These are phyloP conservation scores for Thyridium curvatum DNA, from an alignment of 2,329 filamentous ascomycete species.

Conservation along the genomic window DNA sequence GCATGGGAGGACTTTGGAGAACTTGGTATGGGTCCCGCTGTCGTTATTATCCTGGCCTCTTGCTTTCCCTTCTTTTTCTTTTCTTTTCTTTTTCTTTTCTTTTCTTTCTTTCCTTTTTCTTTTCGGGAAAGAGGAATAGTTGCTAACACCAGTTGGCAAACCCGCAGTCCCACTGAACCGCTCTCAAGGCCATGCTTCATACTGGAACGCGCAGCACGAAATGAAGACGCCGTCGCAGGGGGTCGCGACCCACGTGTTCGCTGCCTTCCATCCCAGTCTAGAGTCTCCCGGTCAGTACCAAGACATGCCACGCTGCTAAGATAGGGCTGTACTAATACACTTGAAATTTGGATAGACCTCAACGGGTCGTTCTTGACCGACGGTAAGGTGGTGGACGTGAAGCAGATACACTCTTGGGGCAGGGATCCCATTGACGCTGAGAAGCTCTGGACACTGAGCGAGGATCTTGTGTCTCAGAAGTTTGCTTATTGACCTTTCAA, in stretches of 20 bases:
- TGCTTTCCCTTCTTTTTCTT: no score
- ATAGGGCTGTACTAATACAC: constrained; percentile 3
- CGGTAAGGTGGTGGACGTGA: constrained; percentile 10
- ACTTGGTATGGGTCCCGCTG: no score
- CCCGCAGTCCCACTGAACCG: no score
- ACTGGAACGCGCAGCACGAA: not conserved
- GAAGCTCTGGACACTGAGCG: constrained; percentile 38
- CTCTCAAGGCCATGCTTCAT: not conserved
- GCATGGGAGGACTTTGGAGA: no score
- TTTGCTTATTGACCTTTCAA: constrained; percentile 22
- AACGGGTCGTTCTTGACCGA: constrained; percentile 16
- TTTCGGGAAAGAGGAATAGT: no score
- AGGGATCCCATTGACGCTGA: constrained; percentile 22
- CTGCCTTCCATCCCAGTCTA: constrained; percentile 11
- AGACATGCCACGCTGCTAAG: not conserved
- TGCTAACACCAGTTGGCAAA: no score
- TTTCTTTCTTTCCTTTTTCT: no score
- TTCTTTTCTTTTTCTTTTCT: no score
- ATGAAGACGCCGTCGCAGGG: constrained; percentile 3
- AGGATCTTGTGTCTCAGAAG: constrained; percentile 34
- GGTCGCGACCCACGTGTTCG: constrained; percentile 13
- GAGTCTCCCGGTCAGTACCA: not conserved
- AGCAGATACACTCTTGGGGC: constrained; percentile 13
- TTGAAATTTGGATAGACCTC: constrained; percentile 5
- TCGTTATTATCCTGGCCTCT: no score